Base-by-base conservation (phyloP, 768 basidiomycete genomes). In the Mycena amicta region DNA sequence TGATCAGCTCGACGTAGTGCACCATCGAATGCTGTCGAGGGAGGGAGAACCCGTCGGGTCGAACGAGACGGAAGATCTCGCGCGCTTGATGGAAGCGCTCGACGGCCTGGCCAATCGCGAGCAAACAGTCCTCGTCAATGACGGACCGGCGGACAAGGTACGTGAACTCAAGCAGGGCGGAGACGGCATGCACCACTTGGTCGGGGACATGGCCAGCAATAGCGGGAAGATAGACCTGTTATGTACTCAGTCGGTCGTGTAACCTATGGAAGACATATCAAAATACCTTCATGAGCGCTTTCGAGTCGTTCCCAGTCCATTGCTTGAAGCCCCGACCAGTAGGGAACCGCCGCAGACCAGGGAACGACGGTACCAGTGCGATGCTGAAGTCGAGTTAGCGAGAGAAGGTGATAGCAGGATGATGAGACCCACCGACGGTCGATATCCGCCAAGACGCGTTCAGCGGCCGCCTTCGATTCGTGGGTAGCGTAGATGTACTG, bases 261-360 rank as follows among this genome's bases (percentile, higher is more conserved):
- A 37, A 23, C 37, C 40, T 52, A 4, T 46, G 45, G n/a, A n/a
- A n/a, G n/a, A n/a, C n/a, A 49, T 39, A n/a, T 40, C 30, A 53
- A 57, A 51, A 18, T 11, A 70, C 70, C 67, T 74, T 74, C 70
- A 74, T 74, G 0, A 74, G 53, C 2, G 62, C 71, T 55, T 74
- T 74, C 4, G 69, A 74, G 30, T 74, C 68, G 49, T 75, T 65
- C 1, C 70, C 72, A 5, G 68, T 74, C 73, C 72, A 74, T 51
- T 73, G 70, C 27, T 60, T 57, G 56, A 72, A 72, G 25, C 59
- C 58, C 0, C 56, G 64, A 1, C 72, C 71, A 40, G 70, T 53
- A 13, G 67, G 66, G 55, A 73, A 73, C 3, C 56, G 23, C 3
- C 61, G 53, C 15, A 72, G 30, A 6, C 66, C 67, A 2, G 60